Conservation (phyloP, 257 asterid species). For the Solanum pimpinellifolium region DNA sequence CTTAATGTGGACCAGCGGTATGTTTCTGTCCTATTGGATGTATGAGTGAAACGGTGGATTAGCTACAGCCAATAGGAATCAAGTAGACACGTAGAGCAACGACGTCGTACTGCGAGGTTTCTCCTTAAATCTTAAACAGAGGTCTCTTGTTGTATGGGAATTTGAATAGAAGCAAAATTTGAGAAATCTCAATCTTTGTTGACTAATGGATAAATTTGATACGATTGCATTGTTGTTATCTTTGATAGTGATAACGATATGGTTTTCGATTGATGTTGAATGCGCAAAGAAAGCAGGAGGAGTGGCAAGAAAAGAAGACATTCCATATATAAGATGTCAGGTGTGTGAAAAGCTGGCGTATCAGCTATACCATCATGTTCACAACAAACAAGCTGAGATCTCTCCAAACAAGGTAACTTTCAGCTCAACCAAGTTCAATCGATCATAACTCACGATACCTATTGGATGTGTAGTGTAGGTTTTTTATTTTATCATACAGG, state of each 20-base stretch:
- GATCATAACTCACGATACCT: neutral
- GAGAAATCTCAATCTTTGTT: neutral
- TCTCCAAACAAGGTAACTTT: conserved; percentile 62
- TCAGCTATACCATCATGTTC: conserved; percentile 57
- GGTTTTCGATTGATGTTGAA: conserved; percentile 33
- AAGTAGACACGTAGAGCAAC: conserved; percentile 12
- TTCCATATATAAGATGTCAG: conserved; percentile 76
- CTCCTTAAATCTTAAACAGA: neutral
- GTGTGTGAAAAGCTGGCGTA: conserved; percentile 68
- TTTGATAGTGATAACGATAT: conserved; percentile 11
- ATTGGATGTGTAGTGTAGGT: neutral
- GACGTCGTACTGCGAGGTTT: neutral
- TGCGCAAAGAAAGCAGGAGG: conserved; percentile 65
- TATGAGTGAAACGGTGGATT: neutral
- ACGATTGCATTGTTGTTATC: conserved; percentile 2
- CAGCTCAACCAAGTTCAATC: neutral
- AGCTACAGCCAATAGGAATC: conserved; percentile 16
- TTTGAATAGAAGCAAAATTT: neutral
- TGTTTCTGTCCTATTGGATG: neutral
- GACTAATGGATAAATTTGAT: conserved; percentile 29
- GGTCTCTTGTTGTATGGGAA: neutral
- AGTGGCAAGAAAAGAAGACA: conserved; percentile 74
- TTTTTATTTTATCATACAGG: neutral
- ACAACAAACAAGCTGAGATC: conserved; percentile 53
- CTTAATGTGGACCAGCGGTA: neutral